Evolutionary conservation across 106 monocot species (phyloP).

Genomic region (Allium cepa): DNA sequence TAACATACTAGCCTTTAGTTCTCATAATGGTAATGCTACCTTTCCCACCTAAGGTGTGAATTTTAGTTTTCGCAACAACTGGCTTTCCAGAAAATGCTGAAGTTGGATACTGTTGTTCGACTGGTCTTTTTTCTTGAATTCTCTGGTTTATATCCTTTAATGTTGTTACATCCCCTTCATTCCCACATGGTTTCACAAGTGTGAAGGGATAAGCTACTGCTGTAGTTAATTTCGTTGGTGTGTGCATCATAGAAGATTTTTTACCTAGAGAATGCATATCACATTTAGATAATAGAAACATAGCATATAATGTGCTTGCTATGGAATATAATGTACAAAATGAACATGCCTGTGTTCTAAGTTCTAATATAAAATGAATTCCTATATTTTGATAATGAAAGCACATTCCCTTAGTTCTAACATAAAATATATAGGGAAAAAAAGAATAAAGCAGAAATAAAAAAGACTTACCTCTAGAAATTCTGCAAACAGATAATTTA

Average conservation of each 20-base stretch:
- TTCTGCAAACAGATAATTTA: too few relatives aligned
- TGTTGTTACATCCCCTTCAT: conserved; percentile 73
- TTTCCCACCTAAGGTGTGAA: conserved; percentile 78
- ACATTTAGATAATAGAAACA: too few relatives aligned
- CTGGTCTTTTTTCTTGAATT: conserved; percentile 45
- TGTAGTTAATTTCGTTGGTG: conserved; percentile 44
- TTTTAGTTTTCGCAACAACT: conserved; percentile 70
- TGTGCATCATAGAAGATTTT: conserved; percentile 26
- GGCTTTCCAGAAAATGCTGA: conserved; percentile 78
- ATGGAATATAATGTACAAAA: too few relatives aligned
- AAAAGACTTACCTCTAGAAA: too few relatives aligned
- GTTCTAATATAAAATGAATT: too few relatives aligned
- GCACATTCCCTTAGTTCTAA: too few relatives aligned
- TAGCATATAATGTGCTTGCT: not conserved
- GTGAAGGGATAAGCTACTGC: conserved; percentile 79
- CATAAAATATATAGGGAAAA: too few relatives aligned
- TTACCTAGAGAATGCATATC: conserved; percentile 19
- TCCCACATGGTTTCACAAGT: conserved; percentile 69
- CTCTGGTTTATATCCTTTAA: conserved; percentile 69
- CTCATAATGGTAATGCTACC: conserved; percentile 91
- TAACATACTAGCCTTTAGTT: conserved; percentile 50
- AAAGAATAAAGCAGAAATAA: too few relatives aligned
- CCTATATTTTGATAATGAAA: too few relatives aligned
- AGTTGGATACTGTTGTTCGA: conserved; percentile 43
- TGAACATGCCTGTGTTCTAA: too few relatives aligned